Percentiles rank a stretch among this genome's conserved stretches.
Evolutionary conservation across 169 alveolate genomes (phyloP).

Genomic region (Cryptosporidium meleagridis): DNA sequence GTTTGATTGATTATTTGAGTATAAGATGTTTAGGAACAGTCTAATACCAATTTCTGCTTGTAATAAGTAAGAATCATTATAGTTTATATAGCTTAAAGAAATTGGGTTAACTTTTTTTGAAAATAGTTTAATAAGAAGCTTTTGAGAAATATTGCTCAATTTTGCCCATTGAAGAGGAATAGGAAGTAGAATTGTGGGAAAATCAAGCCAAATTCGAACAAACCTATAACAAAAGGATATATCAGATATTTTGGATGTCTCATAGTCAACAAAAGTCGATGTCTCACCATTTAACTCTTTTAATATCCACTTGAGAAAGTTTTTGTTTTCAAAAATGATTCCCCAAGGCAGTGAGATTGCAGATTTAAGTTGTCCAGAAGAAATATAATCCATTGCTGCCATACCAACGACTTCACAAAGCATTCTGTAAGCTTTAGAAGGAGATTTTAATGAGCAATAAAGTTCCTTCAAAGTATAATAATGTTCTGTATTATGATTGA

Average conservation of each 20-base stretch:
- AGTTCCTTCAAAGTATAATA: conserved; percentile 16
- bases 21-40: conserved; percentile 16
- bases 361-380: conserved; percentile 41
- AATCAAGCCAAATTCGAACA: conserved; percentile 58
- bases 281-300: neutral
- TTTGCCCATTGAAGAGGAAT: conserved; percentile 67
- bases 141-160: conserved; percentile 41
- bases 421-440: conserved; percentile 59
- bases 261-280: conserved; percentile 3
- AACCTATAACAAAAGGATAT: conserved; percentile 55
- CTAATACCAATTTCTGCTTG: conserved; percentile 70
- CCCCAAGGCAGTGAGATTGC: conserved; percentile 72
- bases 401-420: conserved; percentile 57
- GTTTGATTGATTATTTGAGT: neutral
- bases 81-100: conserved; percentile 16
- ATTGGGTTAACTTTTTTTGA: conserved; percentile 26
- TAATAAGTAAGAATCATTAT: conserved; percentile 41
- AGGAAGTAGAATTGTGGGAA: conserved; percentile 55
- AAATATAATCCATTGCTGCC: conserved; percentile 69
- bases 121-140: conserved; percentile 11
- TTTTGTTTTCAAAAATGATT: conserved; percentile 38
- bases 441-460: neutral
- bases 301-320: conserved; percentile 30
- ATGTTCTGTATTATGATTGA: neutral
- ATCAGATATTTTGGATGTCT: conserved; percentile 20